These are phyloP conservation scores for Zasmidium angulare DNA, from an alignment of 2,329 filamentous ascomycete species.

Conservation along the genomic window DNA sequence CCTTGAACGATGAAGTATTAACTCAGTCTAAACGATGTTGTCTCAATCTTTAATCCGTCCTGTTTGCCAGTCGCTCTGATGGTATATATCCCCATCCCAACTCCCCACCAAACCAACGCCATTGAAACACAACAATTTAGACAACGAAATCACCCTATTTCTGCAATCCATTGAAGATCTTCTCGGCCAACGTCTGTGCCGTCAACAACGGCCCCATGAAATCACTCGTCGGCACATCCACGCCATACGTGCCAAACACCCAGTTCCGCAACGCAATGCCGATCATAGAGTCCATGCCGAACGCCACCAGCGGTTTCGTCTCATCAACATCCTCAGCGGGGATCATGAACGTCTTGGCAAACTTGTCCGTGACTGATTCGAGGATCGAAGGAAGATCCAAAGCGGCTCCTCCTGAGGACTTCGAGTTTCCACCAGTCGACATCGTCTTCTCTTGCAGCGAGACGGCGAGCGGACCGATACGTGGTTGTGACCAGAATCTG, in stretches of 20 bases:
- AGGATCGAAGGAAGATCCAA: not conserved
- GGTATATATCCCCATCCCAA: not conserved
- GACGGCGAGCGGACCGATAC: not conserved
- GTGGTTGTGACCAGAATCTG: not conserved
- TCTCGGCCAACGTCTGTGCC: not conserved
- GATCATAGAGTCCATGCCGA: constrained; percentile 8
- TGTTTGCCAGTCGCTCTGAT: not conserved
- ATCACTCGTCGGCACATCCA: not conserved
- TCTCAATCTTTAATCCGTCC: not conserved
- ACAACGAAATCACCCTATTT: constrained; percentile 1
- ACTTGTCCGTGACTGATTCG: not conserved
- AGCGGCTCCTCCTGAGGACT: not conserved
- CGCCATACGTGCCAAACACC: not conserved
- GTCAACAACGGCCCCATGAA: not conserved
- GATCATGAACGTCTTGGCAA: not conserved
- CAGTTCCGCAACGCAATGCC: not conserved
- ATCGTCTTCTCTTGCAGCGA: not conserved
- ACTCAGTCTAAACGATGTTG: not conserved
- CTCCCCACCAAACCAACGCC: not conserved
- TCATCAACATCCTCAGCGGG: not conserved
- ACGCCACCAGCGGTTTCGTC: not conserved
- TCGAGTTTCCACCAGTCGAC: not conserved
- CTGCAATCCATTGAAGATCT: not conserved
- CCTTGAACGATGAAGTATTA: not conserved
- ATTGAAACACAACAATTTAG: not conserved